Percentiles rank a stretch among this genome's conserved stretches.
These are phyloP conservation scores for Cladorrhinum sp. DNA, from an alignment of 2,329 filamentous ascomycete genomes.

Conservation along the genomic window DNA sequence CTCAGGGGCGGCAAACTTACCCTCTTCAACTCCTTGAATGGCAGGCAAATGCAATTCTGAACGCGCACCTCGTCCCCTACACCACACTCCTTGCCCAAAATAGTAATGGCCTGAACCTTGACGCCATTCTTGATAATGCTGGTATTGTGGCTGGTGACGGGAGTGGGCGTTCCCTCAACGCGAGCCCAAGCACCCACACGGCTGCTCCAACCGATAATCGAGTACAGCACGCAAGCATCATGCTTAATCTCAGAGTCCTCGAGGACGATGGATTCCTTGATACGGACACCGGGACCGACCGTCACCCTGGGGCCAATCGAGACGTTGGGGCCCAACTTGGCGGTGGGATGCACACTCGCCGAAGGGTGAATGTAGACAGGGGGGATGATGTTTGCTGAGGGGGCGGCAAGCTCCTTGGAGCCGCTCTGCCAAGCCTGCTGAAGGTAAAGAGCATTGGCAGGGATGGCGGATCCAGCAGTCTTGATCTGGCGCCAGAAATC, in stretches of 20 bases:
- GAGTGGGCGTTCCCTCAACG: constrained; percentile 90
- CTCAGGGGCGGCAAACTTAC: constrained; percentile 53
- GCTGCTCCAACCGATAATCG: constrained; percentile 96
- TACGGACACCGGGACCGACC: constrained; percentile 80
- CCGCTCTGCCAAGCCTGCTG: constrained; percentile 86
- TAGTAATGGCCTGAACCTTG: constrained; percentile 98
- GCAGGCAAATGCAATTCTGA: constrained; percentile 96
- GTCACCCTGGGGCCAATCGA: constrained; percentile 87
- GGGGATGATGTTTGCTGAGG: constrained; percentile 82
- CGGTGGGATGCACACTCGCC: constrained; percentile 85
- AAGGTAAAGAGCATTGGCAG: constrained; percentile 93
- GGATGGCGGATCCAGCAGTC: constrained; percentile 93
- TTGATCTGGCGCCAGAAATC: constrained; percentile 99
- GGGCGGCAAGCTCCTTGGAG: constrained; percentile 75
- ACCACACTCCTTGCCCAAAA: constrained; percentile 90
- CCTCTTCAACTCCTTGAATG: constrained; percentile 96
- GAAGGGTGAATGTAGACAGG: constrained; percentile 95
- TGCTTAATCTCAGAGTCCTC: constrained; percentile 96
- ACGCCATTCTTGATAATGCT: constrained; percentile 97
- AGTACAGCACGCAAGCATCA: constrained; percentile 91
- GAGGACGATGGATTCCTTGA: constrained; percentile 95
- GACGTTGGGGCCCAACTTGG: constrained; percentile 95
- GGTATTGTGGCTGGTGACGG: constrained; percentile 82
- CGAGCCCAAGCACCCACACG: constrained; percentile 96
- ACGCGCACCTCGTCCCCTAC: constrained; percentile 93